Evolutionary conservation across 257 asterid species (phyloP).

Genomic region (Nicotiana paniculata): DNA sequence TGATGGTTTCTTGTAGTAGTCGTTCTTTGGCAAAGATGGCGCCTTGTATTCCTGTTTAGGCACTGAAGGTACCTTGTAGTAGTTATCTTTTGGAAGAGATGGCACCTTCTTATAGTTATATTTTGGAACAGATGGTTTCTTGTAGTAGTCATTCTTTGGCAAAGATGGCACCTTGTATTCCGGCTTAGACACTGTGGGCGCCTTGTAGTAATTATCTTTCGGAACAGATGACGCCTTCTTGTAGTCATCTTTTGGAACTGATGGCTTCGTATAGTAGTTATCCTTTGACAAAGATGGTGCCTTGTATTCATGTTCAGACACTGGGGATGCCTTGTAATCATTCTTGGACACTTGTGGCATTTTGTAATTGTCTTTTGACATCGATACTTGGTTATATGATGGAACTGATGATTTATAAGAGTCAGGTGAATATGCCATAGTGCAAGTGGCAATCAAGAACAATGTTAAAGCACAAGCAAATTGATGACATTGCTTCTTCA

Average conservation of each 20-base stretch:
- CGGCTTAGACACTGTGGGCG: too few relatives aligned
- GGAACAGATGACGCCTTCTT: not conserved
- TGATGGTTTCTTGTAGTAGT: too few relatives aligned
- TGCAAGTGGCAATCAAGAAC: not conserved
- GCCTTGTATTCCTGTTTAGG: too few relatives aligned
- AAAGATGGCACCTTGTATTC: too few relatives aligned
- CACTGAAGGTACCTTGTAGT: too few relatives aligned
- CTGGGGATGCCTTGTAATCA: not conserved
- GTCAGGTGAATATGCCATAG: not conserved
- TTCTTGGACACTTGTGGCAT: not conserved
- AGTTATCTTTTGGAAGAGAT: too few relatives aligned
- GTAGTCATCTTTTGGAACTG: not conserved
- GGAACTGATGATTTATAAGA: not conserved
- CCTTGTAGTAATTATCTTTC: too few relatives aligned
- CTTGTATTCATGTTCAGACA: not conserved
- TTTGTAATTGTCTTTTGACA: too few relatives aligned
- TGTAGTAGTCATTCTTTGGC: too few relatives aligned
- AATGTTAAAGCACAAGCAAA: not conserved
- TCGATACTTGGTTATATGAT: not conserved
- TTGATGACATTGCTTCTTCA: not conserved
- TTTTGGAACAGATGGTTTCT: not conserved
- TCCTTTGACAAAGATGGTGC: not conserved
- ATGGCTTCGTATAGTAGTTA: not conserved
- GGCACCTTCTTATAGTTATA: not conserved
- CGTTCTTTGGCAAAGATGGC: too few relatives aligned